Conservation (phyloP, 176 grass and related monocot species). For the Raddia distichophylla region DNA sequence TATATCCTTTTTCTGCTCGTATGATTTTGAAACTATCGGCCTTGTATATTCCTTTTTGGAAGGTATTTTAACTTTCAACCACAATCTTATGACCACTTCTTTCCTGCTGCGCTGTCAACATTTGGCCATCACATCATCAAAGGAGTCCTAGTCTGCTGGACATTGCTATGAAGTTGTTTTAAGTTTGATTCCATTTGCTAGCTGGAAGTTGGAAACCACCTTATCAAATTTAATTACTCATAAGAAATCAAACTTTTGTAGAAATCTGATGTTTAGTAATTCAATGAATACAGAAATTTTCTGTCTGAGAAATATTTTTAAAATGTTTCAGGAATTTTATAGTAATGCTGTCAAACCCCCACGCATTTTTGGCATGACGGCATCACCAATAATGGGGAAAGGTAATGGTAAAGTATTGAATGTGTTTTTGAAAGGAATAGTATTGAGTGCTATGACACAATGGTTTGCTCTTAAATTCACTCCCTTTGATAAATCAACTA, state of each 20-base stretch:
- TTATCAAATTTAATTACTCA: constrained; percentile 36
- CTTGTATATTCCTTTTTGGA: constrained; percentile 10
- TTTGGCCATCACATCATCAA: constrained; percentile 19
- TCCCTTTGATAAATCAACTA: constrained; percentile 9
- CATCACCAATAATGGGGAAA: constrained; percentile 95
- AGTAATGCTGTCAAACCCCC: constrained; percentile 50
- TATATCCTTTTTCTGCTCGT: not conserved
- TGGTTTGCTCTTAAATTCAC: constrained; percentile 12
- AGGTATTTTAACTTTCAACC: constrained; percentile 9
- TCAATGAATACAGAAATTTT: not conserved
- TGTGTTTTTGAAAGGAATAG: too few relatives aligned
- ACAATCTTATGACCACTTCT: constrained; percentile 21
- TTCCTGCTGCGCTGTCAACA: constrained; percentile 10
- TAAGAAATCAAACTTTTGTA: constrained; percentile 21
- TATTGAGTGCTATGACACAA: not conserved
- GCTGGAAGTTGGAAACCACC: constrained; percentile 16
- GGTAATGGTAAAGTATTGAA: constrained; percentile 46
- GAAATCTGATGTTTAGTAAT: constrained; percentile 12
- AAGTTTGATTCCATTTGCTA: constrained; percentile 1
- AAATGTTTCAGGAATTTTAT: constrained; percentile 79
- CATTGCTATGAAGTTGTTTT: not conserved
- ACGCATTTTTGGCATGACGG: constrained; percentile 96
- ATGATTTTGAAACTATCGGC: not conserved
- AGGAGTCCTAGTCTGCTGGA: not conserved
- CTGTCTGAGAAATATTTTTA: constrained; percentile 41